Base-by-base conservation (phyloP, 305 asterid species). In the Andrographis paniculata region DNA sequence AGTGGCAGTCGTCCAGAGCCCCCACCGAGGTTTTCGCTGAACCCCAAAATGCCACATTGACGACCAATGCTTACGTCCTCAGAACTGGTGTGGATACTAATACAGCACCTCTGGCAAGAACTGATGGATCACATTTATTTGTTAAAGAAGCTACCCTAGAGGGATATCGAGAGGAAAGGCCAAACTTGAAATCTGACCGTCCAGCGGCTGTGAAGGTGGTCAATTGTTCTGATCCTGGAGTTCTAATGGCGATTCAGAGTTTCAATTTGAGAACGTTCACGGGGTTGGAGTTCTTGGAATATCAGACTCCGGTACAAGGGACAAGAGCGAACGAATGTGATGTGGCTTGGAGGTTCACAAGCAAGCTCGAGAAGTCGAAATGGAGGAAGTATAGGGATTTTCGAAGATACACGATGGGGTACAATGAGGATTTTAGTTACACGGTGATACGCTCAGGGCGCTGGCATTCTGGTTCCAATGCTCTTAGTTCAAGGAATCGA, bases 1-100 rank as follows among this genome's bases (percentile, higher is more conserved):
- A 88, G 42, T 82, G 93, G 93, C 88, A 82, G 51, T 82, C 93
- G 14, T 62, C 88, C 5, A 53, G 80, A 60, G 73, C 80, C 15
- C 68, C 69, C 3, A 69, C 80, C 7, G 66, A 33, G 47, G 44
- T 61, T 45, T 74, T 74, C 75, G 63, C 80, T 1, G 50, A 66
- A 4, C 62, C 66, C 59, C 65, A 63, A 55, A 69, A 69, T 15
- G 80, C 80, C 59, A 82, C 93, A 0, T 82, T 78, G 44, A 58
- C 73, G 49, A 66, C 74, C 30, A 88, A 78, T 52, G 61, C 60
- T 51, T 78, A 88, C 15, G 71, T 63, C 15, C 67, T 89, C 0
- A 85, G 70, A 67, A 89, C 96, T n/a, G 96, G 96, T 15, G 98
- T 85, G 79, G 98, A 89, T 57, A 53, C 78, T 50, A 74, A 73